Percentiles rank a stretch among this genome's conserved stretches.
Conservation (phyloP, 2,329 filamentous ascomycete species). For the Calonectria pseudoturangicola region DNA sequence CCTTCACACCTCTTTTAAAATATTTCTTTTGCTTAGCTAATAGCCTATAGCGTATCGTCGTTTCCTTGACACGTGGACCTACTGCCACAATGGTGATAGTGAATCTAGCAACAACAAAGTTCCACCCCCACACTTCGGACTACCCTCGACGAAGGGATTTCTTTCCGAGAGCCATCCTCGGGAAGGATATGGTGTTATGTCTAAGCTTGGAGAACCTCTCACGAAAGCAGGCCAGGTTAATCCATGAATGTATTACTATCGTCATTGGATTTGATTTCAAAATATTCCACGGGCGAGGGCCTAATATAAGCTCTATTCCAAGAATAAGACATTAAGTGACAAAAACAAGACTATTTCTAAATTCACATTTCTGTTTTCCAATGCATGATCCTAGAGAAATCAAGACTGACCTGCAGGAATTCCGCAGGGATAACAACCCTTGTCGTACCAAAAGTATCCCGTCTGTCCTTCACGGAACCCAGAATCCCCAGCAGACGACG, state of each 20-base stretch:
- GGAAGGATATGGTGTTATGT: no score
- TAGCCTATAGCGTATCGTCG: slow-evolving; percentile 60
- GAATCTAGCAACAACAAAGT: slow-evolving; percentile 68
- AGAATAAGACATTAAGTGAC: no score
- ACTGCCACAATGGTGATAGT: slow-evolving; percentile 67
- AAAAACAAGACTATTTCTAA: no score
- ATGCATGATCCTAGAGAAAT: neutral
- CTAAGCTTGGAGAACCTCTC: no score
- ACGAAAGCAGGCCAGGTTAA: no score
- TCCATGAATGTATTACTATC: no score
- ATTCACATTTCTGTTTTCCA: no score
- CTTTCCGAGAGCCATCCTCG: no score
- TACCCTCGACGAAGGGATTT: slow-evolving; percentile 64
- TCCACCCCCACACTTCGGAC: slow-evolving; percentile 66
- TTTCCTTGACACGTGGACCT: slow-evolving; percentile 68
- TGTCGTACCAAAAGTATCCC: neutral
- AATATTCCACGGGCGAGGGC: no score
- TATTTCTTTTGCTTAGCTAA: slow-evolving; percentile 49
- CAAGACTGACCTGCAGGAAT: neutral
- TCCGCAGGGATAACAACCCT: neutral
- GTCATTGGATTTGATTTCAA: no score
- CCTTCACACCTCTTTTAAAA: slow-evolving; percentile 36
- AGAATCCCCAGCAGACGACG: neutral
- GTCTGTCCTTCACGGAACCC: neutral
- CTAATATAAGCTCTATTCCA: no score